Evolutionary conservation across 2,329 filamentous ascomycete genomes (phyloP).

Genomic region (Fonsecaea monophora): DNA sequence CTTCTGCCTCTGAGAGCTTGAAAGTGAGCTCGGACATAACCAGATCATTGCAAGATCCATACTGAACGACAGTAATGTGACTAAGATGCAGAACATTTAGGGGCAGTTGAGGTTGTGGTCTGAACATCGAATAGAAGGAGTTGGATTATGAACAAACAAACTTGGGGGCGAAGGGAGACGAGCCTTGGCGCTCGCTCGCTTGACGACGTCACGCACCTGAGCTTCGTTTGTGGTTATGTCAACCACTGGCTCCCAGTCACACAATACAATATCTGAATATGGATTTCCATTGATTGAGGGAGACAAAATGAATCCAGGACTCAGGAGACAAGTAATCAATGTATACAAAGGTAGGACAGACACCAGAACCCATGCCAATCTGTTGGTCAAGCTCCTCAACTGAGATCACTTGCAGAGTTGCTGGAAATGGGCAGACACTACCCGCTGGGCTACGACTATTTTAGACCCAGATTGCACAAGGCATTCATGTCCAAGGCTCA

Average conservation of each 20-base stretch:
- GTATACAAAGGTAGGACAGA: conserved; percentile 79
- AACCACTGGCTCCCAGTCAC: neutral
- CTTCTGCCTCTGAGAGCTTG: conserved; percentile 58
- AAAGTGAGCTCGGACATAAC: too few relatives aligned
- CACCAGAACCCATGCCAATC: neutral
- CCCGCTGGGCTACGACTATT: conserved; percentile 82
- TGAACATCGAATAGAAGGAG: neutral
- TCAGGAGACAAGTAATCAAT: conserved; percentile 79
- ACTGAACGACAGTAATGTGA: too few relatives aligned
- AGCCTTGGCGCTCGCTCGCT: neutral
- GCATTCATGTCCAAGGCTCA: conserved; percentile 80
- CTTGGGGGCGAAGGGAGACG: too few relatives aligned
- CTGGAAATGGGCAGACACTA: conserved; percentile 85
- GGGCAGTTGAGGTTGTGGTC: neutral
- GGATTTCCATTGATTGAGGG: neutral
- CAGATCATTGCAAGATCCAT: too few relatives aligned
- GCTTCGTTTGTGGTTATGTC: neutral
- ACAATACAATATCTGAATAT: neutral
- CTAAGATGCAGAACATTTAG: neutral
- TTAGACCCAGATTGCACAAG: conserved; percentile 78
- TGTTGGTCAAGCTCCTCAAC: neutral
- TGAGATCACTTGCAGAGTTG: conserved; percentile 65
- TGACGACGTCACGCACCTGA: conserved; percentile 10
- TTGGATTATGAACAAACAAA: too few relatives aligned
- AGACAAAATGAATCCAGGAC: conserved; percentile 56